phyloP scores from a whole-genome alignment of 495 filamentous ascomycete genomes.

The Parachaetomium inaequale region DNA sequence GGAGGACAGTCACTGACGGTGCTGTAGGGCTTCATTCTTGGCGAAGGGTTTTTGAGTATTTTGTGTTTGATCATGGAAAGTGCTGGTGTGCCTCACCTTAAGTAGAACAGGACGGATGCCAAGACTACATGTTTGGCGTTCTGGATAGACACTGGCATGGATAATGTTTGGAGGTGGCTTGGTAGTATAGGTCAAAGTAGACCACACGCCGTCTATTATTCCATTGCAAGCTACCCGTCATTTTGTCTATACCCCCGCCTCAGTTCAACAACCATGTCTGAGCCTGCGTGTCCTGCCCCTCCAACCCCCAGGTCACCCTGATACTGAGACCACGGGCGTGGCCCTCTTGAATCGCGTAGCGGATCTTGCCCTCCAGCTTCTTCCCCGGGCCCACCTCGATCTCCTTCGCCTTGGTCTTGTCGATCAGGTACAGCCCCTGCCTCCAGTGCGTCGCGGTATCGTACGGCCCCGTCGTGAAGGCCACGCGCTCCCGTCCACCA shows the following conservation, averaged over 20 bases:
- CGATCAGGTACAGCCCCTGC: slow-evolving; percentile 61
- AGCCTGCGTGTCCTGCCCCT: slow-evolving; percentile 28
- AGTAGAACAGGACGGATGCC: slow-evolving; percentile 26
- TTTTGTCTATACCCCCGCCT: neutral
- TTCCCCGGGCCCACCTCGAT: slow-evolving; percentile 31
- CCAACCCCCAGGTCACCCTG: slow-evolving; percentile 40
- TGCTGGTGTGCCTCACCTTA: slow-evolving; percentile 68
- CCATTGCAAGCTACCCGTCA: neutral
- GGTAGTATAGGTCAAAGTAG: neutral
- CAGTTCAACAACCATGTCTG: slow-evolving; percentile 46
- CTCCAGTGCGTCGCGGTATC: slow-evolving; percentile 82
- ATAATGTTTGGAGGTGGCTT: too few relatives aligned
- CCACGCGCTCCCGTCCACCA: slow-evolving; percentile 44
- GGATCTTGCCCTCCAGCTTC: slow-evolving; percentile 43
- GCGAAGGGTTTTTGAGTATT: slow-evolving; percentile 92
- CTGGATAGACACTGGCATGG: neutral
- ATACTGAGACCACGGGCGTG: slow-evolving; percentile 48
- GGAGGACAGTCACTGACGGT: slow-evolving; percentile 12
- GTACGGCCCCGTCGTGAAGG: slow-evolving; percentile 77
- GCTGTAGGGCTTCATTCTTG: slow-evolving; percentile 73
- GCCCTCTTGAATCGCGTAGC: slow-evolving; percentile 45
- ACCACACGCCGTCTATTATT: neutral
- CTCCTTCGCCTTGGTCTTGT: slow-evolving; percentile 34
- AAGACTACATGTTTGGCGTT: neutral
- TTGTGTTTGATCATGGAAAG: slow-evolving; percentile 83